Percentiles rank a stretch among this genome's conserved stretches.
Conservation (phyloP, 371 early-diverging fungal species). For the Rhizopus delemar region DNA sequence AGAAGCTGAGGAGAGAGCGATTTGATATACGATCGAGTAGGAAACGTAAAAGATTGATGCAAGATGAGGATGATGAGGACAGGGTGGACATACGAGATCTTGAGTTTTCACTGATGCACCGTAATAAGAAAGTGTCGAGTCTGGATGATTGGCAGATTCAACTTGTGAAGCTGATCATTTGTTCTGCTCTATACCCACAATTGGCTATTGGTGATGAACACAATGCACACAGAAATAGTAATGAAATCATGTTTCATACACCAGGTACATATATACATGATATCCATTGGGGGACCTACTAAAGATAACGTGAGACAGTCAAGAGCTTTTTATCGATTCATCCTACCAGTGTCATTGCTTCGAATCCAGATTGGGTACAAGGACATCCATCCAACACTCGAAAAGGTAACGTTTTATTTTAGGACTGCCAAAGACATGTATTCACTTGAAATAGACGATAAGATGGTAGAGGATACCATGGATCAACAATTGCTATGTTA, state of each 20-base stretch:
- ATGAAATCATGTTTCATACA: constrained; percentile 61
- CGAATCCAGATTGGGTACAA: constrained; percentile 64
- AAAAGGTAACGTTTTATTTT: constrained; percentile 30
- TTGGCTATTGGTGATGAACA: constrained; percentile 67
- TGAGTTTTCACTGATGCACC: constrained; percentile 64
- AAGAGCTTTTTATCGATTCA: constrained; percentile 61
- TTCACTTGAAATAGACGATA: constrained; percentile 31
- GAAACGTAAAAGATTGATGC: constrained; percentile 27
- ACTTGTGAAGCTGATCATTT: constrained; percentile 60
- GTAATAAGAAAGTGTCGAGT: constrained; percentile 41
- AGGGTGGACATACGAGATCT: constrained; percentile 55
- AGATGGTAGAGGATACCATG: constrained; percentile 39
- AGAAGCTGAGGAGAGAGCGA: constrained; percentile 33
- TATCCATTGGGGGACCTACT: no score
- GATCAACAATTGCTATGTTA: constrained; percentile 61
- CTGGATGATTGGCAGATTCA: constrained; percentile 46
- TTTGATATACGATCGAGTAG: constrained; percentile 37
- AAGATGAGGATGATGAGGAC: constrained; percentile 23
- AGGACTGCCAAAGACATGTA: no score
- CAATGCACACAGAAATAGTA: constrained; percentile 55
- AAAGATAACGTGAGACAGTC: constrained; percentile 16
- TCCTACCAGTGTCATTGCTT: constrained; percentile 62
- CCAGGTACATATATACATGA: constrained; percentile 22
- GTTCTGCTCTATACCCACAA: constrained; percentile 69
- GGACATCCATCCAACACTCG: constrained; percentile 38